phyloP scores from a whole-genome alignment of 169 alveolate species.

The Cryptosporidium parvum region DNA sequence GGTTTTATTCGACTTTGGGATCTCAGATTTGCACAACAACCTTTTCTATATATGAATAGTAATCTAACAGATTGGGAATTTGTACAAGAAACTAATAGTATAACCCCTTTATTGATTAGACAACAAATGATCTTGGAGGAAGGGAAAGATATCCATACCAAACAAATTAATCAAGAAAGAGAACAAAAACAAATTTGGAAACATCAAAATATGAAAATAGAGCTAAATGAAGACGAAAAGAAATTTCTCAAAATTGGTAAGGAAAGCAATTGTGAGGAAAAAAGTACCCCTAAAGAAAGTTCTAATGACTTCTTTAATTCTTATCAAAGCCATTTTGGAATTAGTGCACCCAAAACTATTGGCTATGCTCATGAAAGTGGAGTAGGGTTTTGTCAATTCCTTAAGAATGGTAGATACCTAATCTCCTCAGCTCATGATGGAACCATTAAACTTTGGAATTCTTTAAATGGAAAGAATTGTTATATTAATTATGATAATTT shows the following conservation, averaged over 20 bases:
- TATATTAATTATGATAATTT: conserved; percentile 75
- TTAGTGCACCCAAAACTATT: conserved; percentile 7
- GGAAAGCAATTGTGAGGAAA: background rate
- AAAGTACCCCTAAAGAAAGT: background rate
- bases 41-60: conserved; percentile 39
- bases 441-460: conserved; percentile 79
- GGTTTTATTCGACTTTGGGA: conserved; percentile 89
- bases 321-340: conserved; percentile 26
- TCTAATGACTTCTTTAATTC: background rate
- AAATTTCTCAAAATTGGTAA: background rate
- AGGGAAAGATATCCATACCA: background rate
- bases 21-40: conserved; percentile 82
- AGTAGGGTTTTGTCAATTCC: conserved; percentile 58
- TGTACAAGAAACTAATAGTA: conserved; percentile 35
- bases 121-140: background rate
- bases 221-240: conserved; percentile 1
- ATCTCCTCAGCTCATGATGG: conserved; percentile 80
- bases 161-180: background rate
- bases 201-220: background rate
- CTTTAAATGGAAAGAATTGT: conserved; percentile 78
- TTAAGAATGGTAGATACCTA: conserved; percentile 75
- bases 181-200: background rate
- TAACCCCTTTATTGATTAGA: conserved; percentile 16
- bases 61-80: conserved; percentile 60
- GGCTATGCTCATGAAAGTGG: conserved; percentile 81